phyloP scores from a whole-genome alignment of 371 early-diverging fungal genomes.

The Mucor ambiguus region DNA sequence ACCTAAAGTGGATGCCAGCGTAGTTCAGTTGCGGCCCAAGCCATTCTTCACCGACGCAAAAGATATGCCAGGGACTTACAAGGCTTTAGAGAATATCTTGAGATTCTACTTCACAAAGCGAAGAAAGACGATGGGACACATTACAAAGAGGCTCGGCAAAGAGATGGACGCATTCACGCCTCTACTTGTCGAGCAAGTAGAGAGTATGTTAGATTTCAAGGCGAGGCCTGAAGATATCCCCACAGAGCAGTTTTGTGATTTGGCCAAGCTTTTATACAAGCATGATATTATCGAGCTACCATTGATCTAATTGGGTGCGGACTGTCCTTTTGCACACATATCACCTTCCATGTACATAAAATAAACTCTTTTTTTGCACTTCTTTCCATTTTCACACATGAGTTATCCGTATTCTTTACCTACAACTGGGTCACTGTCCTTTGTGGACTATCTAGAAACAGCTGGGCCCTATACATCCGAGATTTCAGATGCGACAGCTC shows the following conservation, averaged over 20 bases:
- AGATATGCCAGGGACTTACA: slow-evolving; percentile 23
- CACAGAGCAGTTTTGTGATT: slow-evolving; percentile 51
- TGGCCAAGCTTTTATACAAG: slow-evolving; percentile 49
- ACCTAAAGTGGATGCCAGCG: slow-evolving; percentile 78
- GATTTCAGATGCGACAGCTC: slow-evolving; percentile 66
- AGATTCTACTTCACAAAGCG: slow-evolving; percentile 73
- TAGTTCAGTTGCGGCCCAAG: slow-evolving; percentile 68
- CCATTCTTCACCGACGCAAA: slow-evolving; percentile 16
- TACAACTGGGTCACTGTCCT: slow-evolving; percentile 64
- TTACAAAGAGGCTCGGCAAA: slow-evolving; percentile 48
- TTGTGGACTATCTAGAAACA: slow-evolving; percentile 54
- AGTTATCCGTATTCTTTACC: slow-evolving; percentile 64
- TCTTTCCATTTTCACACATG: slow-evolving; percentile 32
- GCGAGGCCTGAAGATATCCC: slow-evolving; percentile 67
- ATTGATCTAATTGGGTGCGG: not conserved
- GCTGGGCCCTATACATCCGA: slow-evolving; percentile 48
- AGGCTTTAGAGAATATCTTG: slow-evolving; percentile 61
- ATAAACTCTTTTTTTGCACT: not conserved
- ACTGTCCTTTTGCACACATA: not conserved
- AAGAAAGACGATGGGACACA: slow-evolving; percentile 73
- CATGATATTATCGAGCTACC: slow-evolving; percentile 24
- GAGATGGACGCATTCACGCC: slow-evolving; percentile 33
- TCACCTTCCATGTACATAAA: slow-evolving; percentile 1
- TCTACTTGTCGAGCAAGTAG: slow-evolving; percentile 46
- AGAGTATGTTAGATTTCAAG: slow-evolving; percentile 45